A percentile compares a stretch with the other conserved stretches of the same genome.
These are phyloP conservation scores for Vigna trinervia DNA, from an alignment of 306 rosid genomes.

Conservation along the genomic window DNA sequence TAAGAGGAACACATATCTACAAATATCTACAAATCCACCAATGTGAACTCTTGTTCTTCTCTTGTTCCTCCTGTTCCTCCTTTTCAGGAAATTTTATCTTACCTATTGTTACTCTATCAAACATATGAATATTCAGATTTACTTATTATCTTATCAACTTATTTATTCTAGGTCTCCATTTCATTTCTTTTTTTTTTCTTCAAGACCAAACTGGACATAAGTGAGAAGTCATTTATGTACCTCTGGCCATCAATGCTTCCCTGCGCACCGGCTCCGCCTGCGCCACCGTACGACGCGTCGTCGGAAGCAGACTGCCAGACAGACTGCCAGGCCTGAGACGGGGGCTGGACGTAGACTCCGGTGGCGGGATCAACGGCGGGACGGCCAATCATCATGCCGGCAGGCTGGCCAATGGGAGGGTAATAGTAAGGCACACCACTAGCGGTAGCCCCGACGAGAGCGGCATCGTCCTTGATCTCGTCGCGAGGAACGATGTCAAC, in stretches of 20 bases:
- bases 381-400: conserved; percentile 86
- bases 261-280: conserved; percentile 61
- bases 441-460: conserved; percentile 69
- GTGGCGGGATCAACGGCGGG: conserved; percentile 85
- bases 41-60: too few relatives aligned
- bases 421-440: conserved; percentile 88
- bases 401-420: conserved; percentile 92
- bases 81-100: too few relatives aligned
- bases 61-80: too few relatives aligned
- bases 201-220: too few relatives aligned
- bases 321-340: conserved; percentile 97
- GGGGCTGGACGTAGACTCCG: conserved; percentile 85
- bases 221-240: conserved; percentile 42
- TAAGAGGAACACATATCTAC: too few relatives aligned
- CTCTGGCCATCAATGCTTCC: conserved; percentile 84
- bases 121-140: too few relatives aligned
- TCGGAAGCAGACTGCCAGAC: conserved; percentile 84
- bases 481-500: conserved; percentile 97
- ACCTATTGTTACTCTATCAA: too few relatives aligned
- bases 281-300: conserved; percentile 66
- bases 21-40: too few relatives aligned
- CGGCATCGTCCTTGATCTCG: conserved; percentile 84
- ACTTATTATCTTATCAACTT: too few relatives aligned
- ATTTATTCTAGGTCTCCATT: too few relatives aligned
- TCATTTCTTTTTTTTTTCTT: too few relatives aligned